Evolutionary conservation across 495 filamentous ascomycete genomes (phyloP), one percentile per base, ranked within the genome.

Genomic region (Tuber melanosporum): DNA sequence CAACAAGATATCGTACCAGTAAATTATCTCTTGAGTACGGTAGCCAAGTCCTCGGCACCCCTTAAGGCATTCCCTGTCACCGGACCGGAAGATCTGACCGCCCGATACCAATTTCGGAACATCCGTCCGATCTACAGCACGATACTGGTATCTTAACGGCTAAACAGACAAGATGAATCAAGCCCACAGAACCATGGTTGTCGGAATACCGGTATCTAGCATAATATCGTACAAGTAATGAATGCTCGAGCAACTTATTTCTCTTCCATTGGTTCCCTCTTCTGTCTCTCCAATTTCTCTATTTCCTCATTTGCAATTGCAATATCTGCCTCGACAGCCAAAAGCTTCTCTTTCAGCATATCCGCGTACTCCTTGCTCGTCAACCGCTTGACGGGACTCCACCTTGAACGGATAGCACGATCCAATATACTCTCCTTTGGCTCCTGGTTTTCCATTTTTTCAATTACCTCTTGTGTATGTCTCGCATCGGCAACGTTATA

Each of bases 251-350:
- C 19, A 45, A 26, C 46, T 44, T 73, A 39, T 73, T 73, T 73
- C 26, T 75, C 52, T 45, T 32, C 73, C 49, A 43, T 12, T 43
- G 32, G 19, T 46, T 73, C 47, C 42, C 76, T 74, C 73, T 82
- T 81, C 45, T 81, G 81, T 74, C 76, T 84, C 80, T 85, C 87
- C 52, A 92, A 77, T 62, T 84, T 86, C 62, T 88, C 89, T 74
- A 99, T 94, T 76, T 89, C 91, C 57, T 98, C 95, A 80, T 98
- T 93, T 17, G 97, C 84, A 46, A 98, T 79, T 0, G 95, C 91
- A 79, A 98, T 92, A 75, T 98, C 93, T 15, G 91, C 93, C 78
- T 98, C 90, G 19, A 97, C 85, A 71, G 88, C 87, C 10, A 99
- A 84, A 36, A 97, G 78, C 84, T 91, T 93, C 83, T 96, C 93